Evolutionary conservation across 1,284 basidiomycete genomes (phyloP), one percentile per base, ranked within the genome.

Genomic region (Ganoderma meredithae): DNA sequence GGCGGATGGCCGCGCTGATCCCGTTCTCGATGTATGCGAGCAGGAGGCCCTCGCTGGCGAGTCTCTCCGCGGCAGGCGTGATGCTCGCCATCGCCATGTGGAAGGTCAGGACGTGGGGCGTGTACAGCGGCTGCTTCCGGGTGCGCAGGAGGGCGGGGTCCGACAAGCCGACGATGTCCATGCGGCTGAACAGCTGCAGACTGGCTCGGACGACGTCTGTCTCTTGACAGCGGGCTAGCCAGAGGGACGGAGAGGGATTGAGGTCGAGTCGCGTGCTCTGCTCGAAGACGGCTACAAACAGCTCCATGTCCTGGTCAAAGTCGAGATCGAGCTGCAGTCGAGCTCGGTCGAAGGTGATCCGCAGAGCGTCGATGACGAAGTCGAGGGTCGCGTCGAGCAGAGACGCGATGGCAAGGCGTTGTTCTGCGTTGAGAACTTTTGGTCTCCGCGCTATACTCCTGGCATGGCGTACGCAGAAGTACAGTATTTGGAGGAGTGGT

Each of bases 61-160:
- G 86, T 68, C 92, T 84, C 78, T 98, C 96, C 1, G 96, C 95
- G 1, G 94, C 90, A 0, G 87, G 84, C 0, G 90, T 87, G 63
- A 93, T 85, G 63, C 88, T 88, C 5, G 95, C 94, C n/a, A 98
- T 82, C 0, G 94, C 88, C 81, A 96, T 91, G 75, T 98, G 94
- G 81, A 98, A 92, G 13, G 91, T 83, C 63, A 98, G 86, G 66
- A 98, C 81, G 71, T 95, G 89, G 9, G 90, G 86, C 8, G 90
- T 84, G 80, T 93, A 93, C 40, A 94, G 79, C 33, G 91, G 89
- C 69, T 86, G 84, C 67, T 89, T 90, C 58, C 87, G 86, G 0
- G 84, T 75, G 22, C 89, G 81, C n/a, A 92, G 84, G 13, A 90
- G 80, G 1, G 85, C 81, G 1, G 91, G 77, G 72, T 92, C 88